phyloP scores from a whole-genome alignment of 1,139 yeast genomes.

The Nadsonia commutata region DNA sequence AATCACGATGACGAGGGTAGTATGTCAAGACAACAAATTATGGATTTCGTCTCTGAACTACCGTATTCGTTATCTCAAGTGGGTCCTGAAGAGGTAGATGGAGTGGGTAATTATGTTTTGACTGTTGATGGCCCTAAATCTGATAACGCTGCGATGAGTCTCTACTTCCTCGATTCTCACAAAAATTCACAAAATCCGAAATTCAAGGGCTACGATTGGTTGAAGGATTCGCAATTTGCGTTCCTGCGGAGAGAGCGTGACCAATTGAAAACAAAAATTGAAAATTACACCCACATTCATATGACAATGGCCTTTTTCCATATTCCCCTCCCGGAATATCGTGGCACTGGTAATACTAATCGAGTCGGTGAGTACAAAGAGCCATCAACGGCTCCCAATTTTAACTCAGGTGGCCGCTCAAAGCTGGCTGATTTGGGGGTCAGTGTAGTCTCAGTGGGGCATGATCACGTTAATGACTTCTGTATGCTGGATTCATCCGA shows the following conservation, averaged over 20 bases:
- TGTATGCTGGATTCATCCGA: conserved; percentile 40
- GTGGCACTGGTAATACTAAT: conserved; percentile 29
- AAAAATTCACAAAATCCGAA: conserved; percentile 50
- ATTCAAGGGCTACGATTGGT: conserved; percentile 74
- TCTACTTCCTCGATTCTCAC: conserved; percentile 77
- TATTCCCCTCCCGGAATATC: conserved; percentile 78
- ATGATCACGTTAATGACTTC: conserved; percentile 88
- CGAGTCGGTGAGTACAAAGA: conserved; percentile 51
- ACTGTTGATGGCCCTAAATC: conserved; percentile 32
- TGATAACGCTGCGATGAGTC: conserved; percentile 35
- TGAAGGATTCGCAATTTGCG: conserved; percentile 56
- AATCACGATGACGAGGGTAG: conserved; percentile 79
- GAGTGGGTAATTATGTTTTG: conserved; percentile 65
- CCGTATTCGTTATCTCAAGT: conserved; percentile 52
- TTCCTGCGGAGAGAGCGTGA: conserved; percentile 36
- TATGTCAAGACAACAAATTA: conserved; percentile 42
- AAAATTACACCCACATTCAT: conserved; percentile 30
- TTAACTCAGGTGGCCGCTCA: conserved; percentile 43
- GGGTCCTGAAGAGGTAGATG: conserved; percentile 56
- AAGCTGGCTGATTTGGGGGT: conserved; percentile 51
- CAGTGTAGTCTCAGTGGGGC: conserved; percentile 66
- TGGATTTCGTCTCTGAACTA: conserved; percentile 37
- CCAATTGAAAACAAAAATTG: conserved; percentile 21
- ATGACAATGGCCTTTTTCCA: conserved; percentile 85
- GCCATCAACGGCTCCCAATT: conserved; percentile 62